Conservation (phyloP, 164 flowering plant species). For the Kalanchoe fedtschenkoi region DNA sequence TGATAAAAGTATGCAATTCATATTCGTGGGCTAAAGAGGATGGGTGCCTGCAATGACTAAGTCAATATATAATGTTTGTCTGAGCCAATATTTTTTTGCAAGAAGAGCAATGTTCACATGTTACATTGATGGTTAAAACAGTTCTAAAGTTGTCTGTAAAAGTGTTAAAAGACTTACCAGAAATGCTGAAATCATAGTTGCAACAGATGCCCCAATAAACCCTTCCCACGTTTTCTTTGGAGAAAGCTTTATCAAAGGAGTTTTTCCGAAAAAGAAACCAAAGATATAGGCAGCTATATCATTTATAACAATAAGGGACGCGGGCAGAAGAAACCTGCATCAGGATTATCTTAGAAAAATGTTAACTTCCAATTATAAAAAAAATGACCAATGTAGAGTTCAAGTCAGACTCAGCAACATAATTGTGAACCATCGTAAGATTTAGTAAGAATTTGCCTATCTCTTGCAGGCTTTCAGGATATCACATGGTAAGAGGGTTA, state of each 20-base stretch:
- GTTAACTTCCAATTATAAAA: too few relatives aligned
- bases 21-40: background rate
- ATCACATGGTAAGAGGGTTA: too few relatives aligned
- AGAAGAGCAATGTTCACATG: background rate
- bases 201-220: slow-evolving; percentile 83
- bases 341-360: background rate
- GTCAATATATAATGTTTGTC: background rate
- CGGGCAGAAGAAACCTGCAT: slow-evolving; percentile 99
- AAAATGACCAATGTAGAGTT: background rate
- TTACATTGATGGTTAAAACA: background rate
- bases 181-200: slow-evolving; percentile 82
- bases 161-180: slow-evolving; percentile 33
- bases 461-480: too few relatives aligned
- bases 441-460: too few relatives aligned
- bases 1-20: background rate
- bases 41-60: background rate
- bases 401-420: background rate
- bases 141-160: background rate
- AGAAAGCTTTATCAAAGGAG: slow-evolving; percentile 89
- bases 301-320: slow-evolving; percentile 87
- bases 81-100: too few relatives aligned
- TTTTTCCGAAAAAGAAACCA: slow-evolving; percentile 94
- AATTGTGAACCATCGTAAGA: background rate
- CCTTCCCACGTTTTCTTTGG: slow-evolving; percentile 99
- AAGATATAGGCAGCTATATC: slow-evolving; percentile 89